Base-by-base conservation (phyloP, 345 rosid genomes). In the Gossypium turneri region DNA sequence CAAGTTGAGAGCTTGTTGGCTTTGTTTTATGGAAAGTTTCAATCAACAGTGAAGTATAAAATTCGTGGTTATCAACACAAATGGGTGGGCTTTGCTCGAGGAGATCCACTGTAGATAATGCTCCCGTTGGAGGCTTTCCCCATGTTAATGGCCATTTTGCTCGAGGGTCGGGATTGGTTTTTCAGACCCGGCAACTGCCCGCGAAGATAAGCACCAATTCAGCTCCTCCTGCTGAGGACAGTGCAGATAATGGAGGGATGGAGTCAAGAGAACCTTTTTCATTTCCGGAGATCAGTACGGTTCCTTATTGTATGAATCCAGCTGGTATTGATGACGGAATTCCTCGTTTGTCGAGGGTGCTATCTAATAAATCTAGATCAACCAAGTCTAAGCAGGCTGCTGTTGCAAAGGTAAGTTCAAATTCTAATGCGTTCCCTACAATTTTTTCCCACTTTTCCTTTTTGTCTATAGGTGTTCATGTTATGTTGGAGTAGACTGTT, bases 61-160 rank as follows among this genome's bases (percentile, higher is more conserved):
- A 38, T 67, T 73, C 4, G 9, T 11, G 69, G 75, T 73, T 79
- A 80, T 77, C 73, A 63, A 44, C 62, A 63, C 77, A 73, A 56
- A 95, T 95, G 98, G 99, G 99, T 78, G 99, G 98, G 84, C 87
- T 95, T 84, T 93, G 99, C 90, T 93, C 99, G 79, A 89, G 94
- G 94, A 88, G 94, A 78, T 87, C 97, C 50, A 86, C 89, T 84
- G 89, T 95, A 82, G 94, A 93, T 88, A 89, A 88, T 87, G 97
- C 92, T 88, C 93, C 92, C 85, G 82, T 93, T 83, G 94, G 90
- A 85, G 86, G 85, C 91, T 89, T 88, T 74, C 81, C 88, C 2
- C 82, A 80, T 78, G 81, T 74, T 50, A 90, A 91, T 83, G 97
- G 92, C 70, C 89, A 81, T 83, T 67, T 77, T 66, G 80, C 56